Percentiles rank a stretch among this genome's conserved stretches.
phyloP scores from a whole-genome alignment of 2,329 filamentous ascomycete genomes.

The Elsinoe batatas region DNA sequence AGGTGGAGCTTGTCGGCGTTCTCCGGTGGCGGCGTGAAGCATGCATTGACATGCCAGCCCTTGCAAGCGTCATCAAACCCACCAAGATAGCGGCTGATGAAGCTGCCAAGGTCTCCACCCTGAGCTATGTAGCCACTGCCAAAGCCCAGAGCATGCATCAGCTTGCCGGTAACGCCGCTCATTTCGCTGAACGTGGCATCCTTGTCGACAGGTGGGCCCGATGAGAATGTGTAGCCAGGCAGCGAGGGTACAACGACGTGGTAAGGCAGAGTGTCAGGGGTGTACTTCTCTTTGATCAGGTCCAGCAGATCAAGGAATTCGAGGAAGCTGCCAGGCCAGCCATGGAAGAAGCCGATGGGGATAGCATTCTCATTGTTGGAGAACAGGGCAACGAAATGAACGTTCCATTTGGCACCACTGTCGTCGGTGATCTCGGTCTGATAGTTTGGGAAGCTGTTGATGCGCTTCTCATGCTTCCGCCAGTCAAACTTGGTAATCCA shows the following conservation, averaged over 20 bases:
- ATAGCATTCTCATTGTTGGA: constrained; percentile 40
- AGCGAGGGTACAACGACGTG: constrained; percentile 48
- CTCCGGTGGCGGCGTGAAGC: constrained; percentile 19
- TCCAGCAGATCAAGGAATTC: constrained; percentile 47
- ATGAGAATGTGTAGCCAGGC: constrained; percentile 46
- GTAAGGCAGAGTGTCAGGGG: constrained; percentile 43
- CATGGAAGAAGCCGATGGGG: constrained; percentile 45
- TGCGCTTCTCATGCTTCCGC: constrained; percentile 31
- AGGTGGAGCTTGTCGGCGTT: constrained; percentile 19
- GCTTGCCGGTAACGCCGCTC: constrained; percentile 38
- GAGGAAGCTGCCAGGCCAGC: constrained; percentile 45
- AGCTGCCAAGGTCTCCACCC: constrained; percentile 48
- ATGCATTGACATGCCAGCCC: constrained; percentile 21
- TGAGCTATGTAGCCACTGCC: constrained; percentile 43
- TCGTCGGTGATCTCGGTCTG: constrained; percentile 34
- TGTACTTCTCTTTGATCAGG: constrained; percentile 39
- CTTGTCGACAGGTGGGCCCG: constrained; percentile 36
- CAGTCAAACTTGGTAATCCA: constrained; percentile 29
- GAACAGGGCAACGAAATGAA: constrained; percentile 49
- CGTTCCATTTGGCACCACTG: constrained; percentile 28
- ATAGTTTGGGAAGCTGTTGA: constrained; percentile 45
- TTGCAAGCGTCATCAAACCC: constrained; percentile 38
- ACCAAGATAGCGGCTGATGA: constrained; percentile 36
- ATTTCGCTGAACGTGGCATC: constrained; percentile 35
- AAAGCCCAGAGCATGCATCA: constrained; percentile 47